phyloP scores from a whole-genome alignment of 2,329 filamentous ascomycete species.

The Mycosphaerella sp. region DNA sequence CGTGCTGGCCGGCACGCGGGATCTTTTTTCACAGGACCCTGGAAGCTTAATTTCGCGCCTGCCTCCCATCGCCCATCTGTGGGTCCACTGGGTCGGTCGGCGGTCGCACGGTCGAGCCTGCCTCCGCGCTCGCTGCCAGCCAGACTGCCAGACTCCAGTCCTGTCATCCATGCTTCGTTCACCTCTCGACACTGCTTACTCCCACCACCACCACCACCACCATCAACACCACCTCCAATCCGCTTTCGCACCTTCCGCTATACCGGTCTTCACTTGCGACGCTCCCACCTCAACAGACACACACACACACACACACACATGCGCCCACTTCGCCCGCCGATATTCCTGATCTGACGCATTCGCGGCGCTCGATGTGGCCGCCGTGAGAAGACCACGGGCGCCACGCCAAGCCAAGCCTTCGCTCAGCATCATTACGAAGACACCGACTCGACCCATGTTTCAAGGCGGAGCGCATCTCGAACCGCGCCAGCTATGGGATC shows the following conservation, averaged over 20 bases:
- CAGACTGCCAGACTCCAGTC: too few relatives aligned
- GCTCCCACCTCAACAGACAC: not conserved
- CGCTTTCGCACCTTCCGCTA: too few relatives aligned
- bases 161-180: not conserved
- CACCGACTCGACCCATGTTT: constrained; percentile 18
- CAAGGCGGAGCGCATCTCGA: constrained; percentile 15
- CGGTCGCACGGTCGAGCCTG: too few relatives aligned
- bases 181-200: not conserved
- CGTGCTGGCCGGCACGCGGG: too few relatives aligned
- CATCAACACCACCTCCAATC: not conserved
- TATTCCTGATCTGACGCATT: not conserved
- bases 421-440: constrained; percentile 2
- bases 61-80: too few relatives aligned
- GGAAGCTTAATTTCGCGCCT: too few relatives aligned
- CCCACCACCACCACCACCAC: not conserved
- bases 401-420: constrained; percentile 17
- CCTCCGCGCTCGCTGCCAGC: too few relatives aligned
- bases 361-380: constrained; percentile 15
- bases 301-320: not conserved
- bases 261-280: not conserved
- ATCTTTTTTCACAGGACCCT: too few relatives aligned
- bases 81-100: too few relatives aligned
- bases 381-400: constrained; percentile 18
- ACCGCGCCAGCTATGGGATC: constrained; percentile 32
- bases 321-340: not conserved